A percentile compares a stretch with the other conserved stretches of the same genome.
These are phyloP conservation scores for Paraconiothyrium sp. DNA, from an alignment of 2,329 filamentous ascomycete species.

Conservation along the genomic window DNA sequence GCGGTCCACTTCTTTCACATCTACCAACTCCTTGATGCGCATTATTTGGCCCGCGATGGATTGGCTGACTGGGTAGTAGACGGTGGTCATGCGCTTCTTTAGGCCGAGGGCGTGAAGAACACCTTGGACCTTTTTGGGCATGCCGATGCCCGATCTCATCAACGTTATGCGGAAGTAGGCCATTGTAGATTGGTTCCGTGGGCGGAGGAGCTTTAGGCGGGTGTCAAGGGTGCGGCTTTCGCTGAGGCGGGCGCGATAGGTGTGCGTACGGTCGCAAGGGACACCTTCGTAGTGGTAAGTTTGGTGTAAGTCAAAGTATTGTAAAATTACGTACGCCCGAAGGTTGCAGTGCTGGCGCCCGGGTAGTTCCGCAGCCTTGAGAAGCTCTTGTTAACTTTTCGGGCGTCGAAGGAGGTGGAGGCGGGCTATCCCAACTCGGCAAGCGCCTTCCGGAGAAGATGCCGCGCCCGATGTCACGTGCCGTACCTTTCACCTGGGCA, in stretches of 20 bases:
- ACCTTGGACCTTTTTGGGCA: slow-evolving; percentile 78
- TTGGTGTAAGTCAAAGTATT: not conserved
- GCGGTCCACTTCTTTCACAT: slow-evolving; percentile 78
- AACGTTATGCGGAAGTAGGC: slow-evolving; percentile 91
- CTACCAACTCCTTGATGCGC: slow-evolving; percentile 91
- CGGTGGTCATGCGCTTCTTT: slow-evolving; percentile 82
- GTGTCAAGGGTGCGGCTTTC: not conserved
- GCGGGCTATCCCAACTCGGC: slow-evolving; percentile 22
- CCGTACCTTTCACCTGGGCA: not conserved
- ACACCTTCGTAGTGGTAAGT: slow-evolving; percentile 19
- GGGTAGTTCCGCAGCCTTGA: not conserved
- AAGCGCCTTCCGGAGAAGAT: slow-evolving; percentile 19
- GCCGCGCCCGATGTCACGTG: not conserved
- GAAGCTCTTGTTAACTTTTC: slow-evolving; percentile 29
- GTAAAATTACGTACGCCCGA: not conserved
- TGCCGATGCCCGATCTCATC: slow-evolving; percentile 86
- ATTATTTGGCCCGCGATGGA: slow-evolving; percentile 90
- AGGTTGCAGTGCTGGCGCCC: not conserved
- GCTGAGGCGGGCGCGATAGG: slow-evolving; percentile 7
- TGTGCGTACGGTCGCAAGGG: not conserved
- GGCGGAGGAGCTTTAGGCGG: slow-evolving; percentile 10
- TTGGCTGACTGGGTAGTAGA: slow-evolving; percentile 85
- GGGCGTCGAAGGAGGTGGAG: slow-evolving; percentile 13
- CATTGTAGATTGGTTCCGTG: slow-evolving; percentile 57
- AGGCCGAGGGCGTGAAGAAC: slow-evolving; percentile 87